Conservation (phyloP, 495 filamentous ascomycete genomes). For the Cercophora sp. region DNA sequence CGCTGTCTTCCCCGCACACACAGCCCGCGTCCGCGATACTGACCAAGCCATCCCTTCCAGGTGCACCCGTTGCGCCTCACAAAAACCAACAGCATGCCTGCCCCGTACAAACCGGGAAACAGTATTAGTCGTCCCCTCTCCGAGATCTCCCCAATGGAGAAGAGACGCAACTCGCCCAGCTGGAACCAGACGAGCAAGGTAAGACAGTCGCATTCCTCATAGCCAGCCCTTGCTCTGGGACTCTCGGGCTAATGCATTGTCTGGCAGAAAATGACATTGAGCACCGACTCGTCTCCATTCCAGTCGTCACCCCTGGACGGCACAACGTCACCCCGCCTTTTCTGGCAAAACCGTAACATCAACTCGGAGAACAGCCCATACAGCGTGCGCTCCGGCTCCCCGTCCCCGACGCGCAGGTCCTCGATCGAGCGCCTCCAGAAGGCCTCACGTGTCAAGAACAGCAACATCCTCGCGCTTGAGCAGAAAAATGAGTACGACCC, state of each 20-base stretch:
- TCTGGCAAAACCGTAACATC: slow-evolving; percentile 80
- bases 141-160: slow-evolving; percentile 55
- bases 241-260: slow-evolving; percentile 20
- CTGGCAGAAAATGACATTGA: slow-evolving; percentile 48
- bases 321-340: slow-evolving; percentile 69
- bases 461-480: slow-evolving; percentile 88
- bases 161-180: slow-evolving; percentile 68
- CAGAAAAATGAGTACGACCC: slow-evolving; percentile 88
- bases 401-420: slow-evolving; percentile 68
- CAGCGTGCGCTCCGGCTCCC: slow-evolving; percentile 54
- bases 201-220: slow-evolving; percentile 24
- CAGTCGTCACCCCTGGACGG: slow-evolving; percentile 65
- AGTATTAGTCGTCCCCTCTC: slow-evolving; percentile 51
- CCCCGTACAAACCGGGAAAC: slow-evolving; percentile 41
- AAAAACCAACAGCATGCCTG: slow-evolving; percentile 45
- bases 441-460: slow-evolving; percentile 92
- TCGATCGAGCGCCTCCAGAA: slow-evolving; percentile 92
- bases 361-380: slow-evolving; percentile 63
- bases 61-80: slow-evolving; percentile 58
- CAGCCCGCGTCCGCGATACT: not conserved
- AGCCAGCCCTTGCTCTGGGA: slow-evolving; percentile 1
- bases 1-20: not conserved
- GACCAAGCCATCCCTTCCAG: slow-evolving; percentile 24
- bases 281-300: slow-evolving; percentile 68
- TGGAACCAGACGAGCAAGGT: slow-evolving; percentile 69